Base-by-base conservation (phyloP, 371 early-diverging fungal genomes). In the Syncephalastrum racemosum region DNA sequence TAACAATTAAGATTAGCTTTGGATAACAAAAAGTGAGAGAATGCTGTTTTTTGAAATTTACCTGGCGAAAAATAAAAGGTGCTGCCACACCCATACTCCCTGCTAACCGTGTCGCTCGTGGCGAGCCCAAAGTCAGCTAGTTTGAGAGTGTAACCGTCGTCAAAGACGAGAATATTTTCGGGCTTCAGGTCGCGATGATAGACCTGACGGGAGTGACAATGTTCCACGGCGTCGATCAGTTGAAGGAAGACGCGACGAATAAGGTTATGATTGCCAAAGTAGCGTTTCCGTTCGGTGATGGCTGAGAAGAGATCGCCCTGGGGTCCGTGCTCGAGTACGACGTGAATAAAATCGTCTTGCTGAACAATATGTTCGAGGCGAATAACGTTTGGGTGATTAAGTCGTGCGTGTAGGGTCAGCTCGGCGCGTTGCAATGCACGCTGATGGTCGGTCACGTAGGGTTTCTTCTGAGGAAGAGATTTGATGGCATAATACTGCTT, bases 121-220 rank as follows among this genome's bases (percentile, higher is more conserved):
- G 95, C 88, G 10, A 98, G 82, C 1, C 97, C 97, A 81, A 97
- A 98, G 67, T 97, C 97, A 16, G 94, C 88, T 18, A 98, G 79
- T 67, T 95, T 94, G 58, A 94, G 68, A 0, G 76, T 74, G 14
- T 56, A 54, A 2, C 79, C 81, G 15, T 59, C 56, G 24, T 74
- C 66, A 53, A 79, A 77, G 22, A 82, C 75, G 20, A 85, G 71
- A 20, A 88, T 77, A 46, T 86, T 88, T 60, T 88, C 88, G 31
- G 90, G 90, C 61, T 90, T 90, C 23, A 90, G 65, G 61, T 93
- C 93, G 18, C 91, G 82, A 60, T 90, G 90, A 56, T 73, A 86
- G 14, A 90, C 73, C 15, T 81, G 78, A 14, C 70, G 58, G 12
- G 59, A 58, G 61, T 88, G 90, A 50, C 82, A 83, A 55, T 80